A percentile compares a stretch with the other conserved stretches of the same genome.
These are phyloP conservation scores for Fraxinus anomala DNA, from an alignment of 257 asterid genomes.

Conservation along the genomic window DNA sequence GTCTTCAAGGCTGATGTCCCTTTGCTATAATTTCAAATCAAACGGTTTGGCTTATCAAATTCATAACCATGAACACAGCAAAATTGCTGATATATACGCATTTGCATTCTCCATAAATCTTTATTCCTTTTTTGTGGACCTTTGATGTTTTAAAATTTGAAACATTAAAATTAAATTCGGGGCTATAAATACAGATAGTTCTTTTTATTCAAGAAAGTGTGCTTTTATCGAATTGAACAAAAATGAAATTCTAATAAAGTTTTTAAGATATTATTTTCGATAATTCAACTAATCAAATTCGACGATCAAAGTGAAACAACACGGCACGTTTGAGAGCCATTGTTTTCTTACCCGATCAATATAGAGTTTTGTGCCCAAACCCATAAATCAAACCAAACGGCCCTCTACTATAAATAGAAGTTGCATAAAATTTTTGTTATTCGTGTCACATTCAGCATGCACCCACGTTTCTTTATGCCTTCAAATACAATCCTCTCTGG, in stretches of 20 bases:
- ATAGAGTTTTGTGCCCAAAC: neutral
- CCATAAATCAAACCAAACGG: conserved; percentile 28
- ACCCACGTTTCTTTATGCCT: conserved; percentile 62
- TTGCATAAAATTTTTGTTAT: neutral
- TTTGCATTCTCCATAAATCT: neutral
- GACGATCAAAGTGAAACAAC: neutral
- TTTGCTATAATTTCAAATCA: neutral
- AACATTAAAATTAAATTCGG: too few species aligned
- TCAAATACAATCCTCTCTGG: conserved; percentile 30
- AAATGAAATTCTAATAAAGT: too few species aligned
- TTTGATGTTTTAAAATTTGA: neutral
- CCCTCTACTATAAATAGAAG: conserved; percentile 7
- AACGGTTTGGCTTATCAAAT: neutral
- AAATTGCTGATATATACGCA: conserved; percentile 18
- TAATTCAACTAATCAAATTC: neutral
- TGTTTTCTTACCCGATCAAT: neutral
- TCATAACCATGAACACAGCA: neutral
- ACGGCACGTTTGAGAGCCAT: neutral
- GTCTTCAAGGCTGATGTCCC: neutral
- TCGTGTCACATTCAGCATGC: conserved; percentile 56
- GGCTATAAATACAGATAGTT: too few species aligned
- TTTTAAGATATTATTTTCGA: neutral
- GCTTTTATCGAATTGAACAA: too few species aligned
- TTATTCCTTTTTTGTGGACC: neutral
- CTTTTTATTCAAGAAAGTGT: too few species aligned